A percentile compares a stretch with the other conserved stretches of the same genome.
Conservation (phyloP, 352 stramenopile species). For the Phytophthora sp. region DNA sequence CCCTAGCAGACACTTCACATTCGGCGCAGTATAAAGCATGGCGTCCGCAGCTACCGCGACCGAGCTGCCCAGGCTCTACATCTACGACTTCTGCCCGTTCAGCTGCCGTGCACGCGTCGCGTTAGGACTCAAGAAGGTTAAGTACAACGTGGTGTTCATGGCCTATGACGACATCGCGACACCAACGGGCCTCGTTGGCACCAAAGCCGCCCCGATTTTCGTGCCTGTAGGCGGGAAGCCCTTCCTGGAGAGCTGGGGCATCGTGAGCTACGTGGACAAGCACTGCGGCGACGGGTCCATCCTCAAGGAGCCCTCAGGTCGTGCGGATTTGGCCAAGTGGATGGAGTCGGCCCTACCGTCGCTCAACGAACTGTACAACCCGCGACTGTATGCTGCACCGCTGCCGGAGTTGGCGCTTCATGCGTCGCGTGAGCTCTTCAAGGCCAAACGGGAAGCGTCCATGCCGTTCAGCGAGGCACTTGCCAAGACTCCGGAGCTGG, state of each 20-base stretch:
- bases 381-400: slow-evolving; percentile 40
- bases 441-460: slow-evolving; percentile 43
- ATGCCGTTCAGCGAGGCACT: slow-evolving; percentile 42
- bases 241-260: slow-evolving; percentile 59
- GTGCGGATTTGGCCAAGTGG: slow-evolving; percentile 52
- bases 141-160: slow-evolving; percentile 44
- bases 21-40: neutral
- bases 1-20: neutral
- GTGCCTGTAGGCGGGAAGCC: slow-evolving; percentile 37
- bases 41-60: neutral
- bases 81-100: no score
- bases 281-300: slow-evolving; percentile 44
- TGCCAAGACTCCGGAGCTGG: slow-evolving; percentile 43
- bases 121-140: slow-evolving; percentile 54
- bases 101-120: no score
- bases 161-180: slow-evolving; percentile 56
- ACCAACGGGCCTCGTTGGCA: slow-evolving; percentile 46
- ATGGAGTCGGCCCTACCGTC: slow-evolving; percentile 33
- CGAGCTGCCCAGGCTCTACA: no score
- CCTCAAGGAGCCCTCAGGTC: slow-evolving; percentile 37
- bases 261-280: no score
- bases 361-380: slow-evolving; percentile 45
- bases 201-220: slow-evolving; percentile 53
- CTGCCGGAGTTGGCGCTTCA: slow-evolving; percentile 49
- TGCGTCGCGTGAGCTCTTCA: slow-evolving; percentile 52